phyloP scores from a whole-genome alignment of 768 basidiomycete genomes.

The Holtermanniella nyarrowii region DNA sequence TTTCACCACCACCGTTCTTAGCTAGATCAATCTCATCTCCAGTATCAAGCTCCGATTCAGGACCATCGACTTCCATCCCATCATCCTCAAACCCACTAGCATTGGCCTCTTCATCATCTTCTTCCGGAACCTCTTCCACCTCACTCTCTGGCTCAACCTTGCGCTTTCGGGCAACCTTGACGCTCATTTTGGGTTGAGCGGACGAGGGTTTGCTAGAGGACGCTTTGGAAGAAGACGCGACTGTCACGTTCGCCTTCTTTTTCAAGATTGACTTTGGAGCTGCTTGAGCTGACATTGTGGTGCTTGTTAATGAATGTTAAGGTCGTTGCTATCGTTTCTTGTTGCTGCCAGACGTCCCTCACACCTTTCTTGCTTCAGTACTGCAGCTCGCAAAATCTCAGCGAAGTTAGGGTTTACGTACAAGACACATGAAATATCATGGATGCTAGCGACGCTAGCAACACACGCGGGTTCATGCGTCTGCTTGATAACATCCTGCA shows the following conservation, averaged over 20 bases:
- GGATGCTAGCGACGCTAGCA: too few species aligned
- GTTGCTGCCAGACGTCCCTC: too few species aligned
- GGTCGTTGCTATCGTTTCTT: too few species aligned
- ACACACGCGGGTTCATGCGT: too few species aligned
- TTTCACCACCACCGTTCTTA: slow-evolving; percentile 25
- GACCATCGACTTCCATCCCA: slow-evolving; percentile 5
- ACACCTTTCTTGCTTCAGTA: too few species aligned
- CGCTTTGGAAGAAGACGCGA: neutral
- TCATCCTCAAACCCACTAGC: slow-evolving; percentile 1
- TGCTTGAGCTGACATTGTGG: slow-evolving; percentile 3
- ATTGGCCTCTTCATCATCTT: slow-evolving; percentile 6
- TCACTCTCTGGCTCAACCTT: slow-evolving; percentile 3
- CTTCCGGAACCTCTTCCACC: slow-evolving; percentile 4
- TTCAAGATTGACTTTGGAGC: slow-evolving; percentile 17
- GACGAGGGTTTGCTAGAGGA: neutral
- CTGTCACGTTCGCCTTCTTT: slow-evolving; percentile 1
- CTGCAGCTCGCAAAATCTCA: too few species aligned
- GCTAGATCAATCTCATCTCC: slow-evolving; percentile 36
- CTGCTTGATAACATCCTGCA: too few species aligned
- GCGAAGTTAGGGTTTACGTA: too few species aligned
- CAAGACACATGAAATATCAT: too few species aligned
- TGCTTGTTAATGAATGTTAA: too few species aligned
- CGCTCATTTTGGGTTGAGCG: neutral
- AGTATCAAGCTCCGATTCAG: slow-evolving; percentile 18
- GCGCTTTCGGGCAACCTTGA: slow-evolving; percentile 1